phyloP scores from a whole-genome alignment of 768 basidiomycete genomes.

The Leccinellum luteum region DNA sequence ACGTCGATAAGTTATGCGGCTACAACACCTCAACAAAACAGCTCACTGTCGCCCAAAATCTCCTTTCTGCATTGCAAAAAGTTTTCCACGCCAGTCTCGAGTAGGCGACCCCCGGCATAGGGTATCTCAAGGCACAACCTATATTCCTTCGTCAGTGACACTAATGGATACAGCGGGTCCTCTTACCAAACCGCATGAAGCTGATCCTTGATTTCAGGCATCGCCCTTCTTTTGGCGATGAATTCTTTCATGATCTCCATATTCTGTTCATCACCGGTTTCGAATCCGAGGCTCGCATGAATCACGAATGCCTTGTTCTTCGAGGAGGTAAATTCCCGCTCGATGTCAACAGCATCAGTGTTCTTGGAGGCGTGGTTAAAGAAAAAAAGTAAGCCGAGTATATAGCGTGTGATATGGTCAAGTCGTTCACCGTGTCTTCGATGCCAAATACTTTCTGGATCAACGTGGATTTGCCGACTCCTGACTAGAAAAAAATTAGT shows the following conservation, averaged over 20 bases:
- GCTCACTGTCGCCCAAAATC: constrained; percentile 9
- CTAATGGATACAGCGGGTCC: neutral
- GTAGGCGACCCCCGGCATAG: constrained; percentile 13
- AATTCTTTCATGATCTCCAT: constrained; percentile 1
- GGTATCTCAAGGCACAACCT: constrained; percentile 20
- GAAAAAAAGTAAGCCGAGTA: neutral
- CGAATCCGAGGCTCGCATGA: constrained; percentile 19
- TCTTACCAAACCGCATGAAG: constrained; percentile 17
- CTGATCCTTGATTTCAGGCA: constrained; percentile 2
- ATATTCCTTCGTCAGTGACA: neutral
- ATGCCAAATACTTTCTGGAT: constrained; percentile 8
- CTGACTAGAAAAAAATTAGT: constrained; percentile 6
- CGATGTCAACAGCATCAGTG: neutral
- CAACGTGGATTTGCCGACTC: constrained; percentile 16
- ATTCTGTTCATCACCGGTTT: constrained; percentile 9
- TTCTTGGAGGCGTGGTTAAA: constrained; percentile 1
- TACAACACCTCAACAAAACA: neutral
- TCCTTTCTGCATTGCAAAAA: constrained; percentile 7
- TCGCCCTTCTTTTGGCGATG: neutral
- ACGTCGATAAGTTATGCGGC: neutral
- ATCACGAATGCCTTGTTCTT: constrained; percentile 14
- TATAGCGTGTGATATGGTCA: neutral
- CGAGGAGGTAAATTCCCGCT: constrained; percentile 9
- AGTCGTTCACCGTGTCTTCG: constrained; percentile 3
- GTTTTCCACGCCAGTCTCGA: constrained; percentile 13